Percentiles rank a stretch among this genome's conserved stretches.
These are phyloP conservation scores for Sugiyamaella paludigena DNA, from an alignment of 1,139 yeast genomes.

Conservation along the genomic window DNA sequence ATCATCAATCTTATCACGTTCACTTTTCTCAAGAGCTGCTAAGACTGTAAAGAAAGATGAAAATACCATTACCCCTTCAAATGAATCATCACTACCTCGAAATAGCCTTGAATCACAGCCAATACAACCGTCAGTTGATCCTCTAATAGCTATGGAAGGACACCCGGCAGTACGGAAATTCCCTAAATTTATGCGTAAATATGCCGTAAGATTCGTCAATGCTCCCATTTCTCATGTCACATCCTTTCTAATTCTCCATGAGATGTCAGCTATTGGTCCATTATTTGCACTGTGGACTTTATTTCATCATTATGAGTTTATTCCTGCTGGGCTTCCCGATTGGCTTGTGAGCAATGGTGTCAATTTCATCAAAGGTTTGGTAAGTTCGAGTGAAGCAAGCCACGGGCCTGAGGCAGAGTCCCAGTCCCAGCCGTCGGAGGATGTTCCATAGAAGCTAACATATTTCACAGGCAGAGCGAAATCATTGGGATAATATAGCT, in stretches of 20 bases:
- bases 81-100: no score
- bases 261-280: slow-evolving; percentile 79
- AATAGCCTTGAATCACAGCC: background rate
- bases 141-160: slow-evolving; percentile 3
- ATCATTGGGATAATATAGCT: slow-evolving; percentile 34
- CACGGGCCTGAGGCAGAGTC: no score
- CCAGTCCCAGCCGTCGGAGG: no score
- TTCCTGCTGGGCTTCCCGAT: slow-evolving; percentile 56
- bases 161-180: slow-evolving; percentile 21
- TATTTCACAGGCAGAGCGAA: slow-evolving; percentile 29
- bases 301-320: slow-evolving; percentile 55
- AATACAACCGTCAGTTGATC: background rate
- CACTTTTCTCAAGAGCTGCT: slow-evolving; percentile 14
- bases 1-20: background rate
- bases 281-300: slow-evolving; percentile 72
- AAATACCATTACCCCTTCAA: no score
- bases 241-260: slow-evolving; percentile 78
- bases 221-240: slow-evolving; percentile 73
- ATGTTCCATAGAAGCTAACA: background rate
- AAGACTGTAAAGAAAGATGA: slow-evolving; percentile 10
- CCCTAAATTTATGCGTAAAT: slow-evolving; percentile 52
- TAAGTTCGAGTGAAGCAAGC: slow-evolving; percentile 16
- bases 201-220: slow-evolving; percentile 48
- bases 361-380: slow-evolving; percentile 52
- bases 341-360: slow-evolving; percentile 65